Evolutionary conservation across 2,329 filamentous ascomycete genomes (phyloP).

Genomic region (Sarocladium oryzae): DNA sequence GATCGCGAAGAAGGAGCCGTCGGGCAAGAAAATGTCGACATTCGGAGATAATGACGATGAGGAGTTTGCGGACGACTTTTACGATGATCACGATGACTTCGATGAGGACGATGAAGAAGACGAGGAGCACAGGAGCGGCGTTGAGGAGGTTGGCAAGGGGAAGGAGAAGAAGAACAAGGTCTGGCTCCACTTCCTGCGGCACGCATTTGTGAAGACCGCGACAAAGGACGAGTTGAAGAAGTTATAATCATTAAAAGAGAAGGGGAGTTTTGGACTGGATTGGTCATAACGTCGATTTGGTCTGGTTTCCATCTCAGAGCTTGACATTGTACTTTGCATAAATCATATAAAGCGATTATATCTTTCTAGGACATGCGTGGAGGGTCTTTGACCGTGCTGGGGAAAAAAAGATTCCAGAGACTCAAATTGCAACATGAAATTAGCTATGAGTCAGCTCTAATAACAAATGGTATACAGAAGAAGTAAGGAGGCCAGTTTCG

Average conservation of each 20-base stretch:
- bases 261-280: too few relatives aligned
- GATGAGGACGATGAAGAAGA: slow-evolving; percentile 32
- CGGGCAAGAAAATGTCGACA: slow-evolving; percentile 16
- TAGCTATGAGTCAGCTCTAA: too few relatives aligned
- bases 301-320: too few relatives aligned
- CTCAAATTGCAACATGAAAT: too few relatives aligned
- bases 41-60: slow-evolving; percentile 17
- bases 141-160: slow-evolving; percentile 17
- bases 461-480: too few relatives aligned
- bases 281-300: too few relatives aligned
- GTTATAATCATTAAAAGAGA: slow-evolving; percentile 20
- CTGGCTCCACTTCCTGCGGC: slow-evolving; percentile 71
- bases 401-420: too few relatives aligned
- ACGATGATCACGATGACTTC: slow-evolving; percentile 22
- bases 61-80: slow-evolving; percentile 21
- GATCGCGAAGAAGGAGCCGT: slow-evolving; percentile 49
- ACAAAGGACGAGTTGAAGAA: slow-evolving; percentile 57
- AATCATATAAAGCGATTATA: too few relatives aligned
- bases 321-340: too few relatives aligned
- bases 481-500: too few relatives aligned
- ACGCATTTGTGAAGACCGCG: slow-evolving; percentile 74
- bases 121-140: slow-evolving; percentile 37
- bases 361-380: too few relatives aligned
- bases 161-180: slow-evolving; percentile 54
- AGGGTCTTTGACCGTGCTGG: too few relatives aligned